Conservation (phyloP, 164 flowering plant genomes). For the Kalanchoe fedtschenkoi region DNA sequence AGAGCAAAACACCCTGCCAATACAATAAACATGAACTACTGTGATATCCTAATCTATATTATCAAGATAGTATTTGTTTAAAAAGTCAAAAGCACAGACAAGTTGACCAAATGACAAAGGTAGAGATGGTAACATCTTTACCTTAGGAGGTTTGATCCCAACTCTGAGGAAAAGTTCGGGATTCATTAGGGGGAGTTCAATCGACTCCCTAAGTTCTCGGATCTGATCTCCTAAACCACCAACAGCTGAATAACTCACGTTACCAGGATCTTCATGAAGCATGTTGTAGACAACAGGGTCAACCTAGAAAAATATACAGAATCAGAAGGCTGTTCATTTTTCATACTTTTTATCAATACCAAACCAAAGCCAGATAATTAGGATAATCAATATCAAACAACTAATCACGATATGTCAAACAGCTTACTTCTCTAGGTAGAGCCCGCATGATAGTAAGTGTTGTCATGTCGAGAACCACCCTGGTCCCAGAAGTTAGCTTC, state of each 20-base stretch:
- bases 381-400: neutral
- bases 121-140: conserved; percentile 11
- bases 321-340: neutral
- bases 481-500: conserved; percentile 77
- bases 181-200: conserved; percentile 90
- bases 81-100: neutral
- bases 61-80: too few relatives aligned
- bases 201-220: conserved; percentile 71
- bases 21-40: conserved; percentile 5
- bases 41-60: neutral
- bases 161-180: conserved; percentile 93
- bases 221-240: conserved; percentile 92
- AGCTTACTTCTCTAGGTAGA: conserved; percentile 86
- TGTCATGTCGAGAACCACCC: conserved; percentile 94
- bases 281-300: conserved; percentile 93
- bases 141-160: conserved; percentile 97
- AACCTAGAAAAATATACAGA: conserved; percentile 37
- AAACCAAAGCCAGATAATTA: neutral
- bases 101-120: neutral
- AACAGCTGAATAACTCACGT: conserved; percentile 91
- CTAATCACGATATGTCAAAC: neutral
- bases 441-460: conserved; percentile 92
- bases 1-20: conserved; percentile 83
- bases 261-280: conserved; percentile 98
- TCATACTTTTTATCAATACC: neutral